Evolutionary conservation across 2,329 filamentous ascomycete genomes (phyloP), one percentile per base, ranked within the genome.

Genomic region (Pyrenochaeta sp.): DNA sequence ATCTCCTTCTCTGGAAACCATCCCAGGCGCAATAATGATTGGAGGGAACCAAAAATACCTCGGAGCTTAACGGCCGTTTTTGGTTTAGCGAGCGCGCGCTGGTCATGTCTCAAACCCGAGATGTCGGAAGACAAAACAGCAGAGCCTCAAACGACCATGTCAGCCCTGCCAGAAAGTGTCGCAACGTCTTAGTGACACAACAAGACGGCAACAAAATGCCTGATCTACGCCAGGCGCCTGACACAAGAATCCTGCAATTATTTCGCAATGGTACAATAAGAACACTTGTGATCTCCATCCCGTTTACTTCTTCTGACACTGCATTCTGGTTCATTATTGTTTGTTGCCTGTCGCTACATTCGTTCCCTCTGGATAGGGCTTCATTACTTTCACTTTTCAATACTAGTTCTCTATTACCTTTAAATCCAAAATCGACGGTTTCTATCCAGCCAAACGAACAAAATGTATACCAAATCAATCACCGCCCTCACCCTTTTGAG

Each of bases 381-480:
- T 2, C 21, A 15, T 31, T 45, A 15, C 51, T 40, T 44, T 52
- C 44, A 39, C 37, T 49, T n/a, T 30, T 55, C 46, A 27, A 12
- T 44, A 49, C 15, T 21, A 33, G 29, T 39, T 33, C 35, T 41
- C 40, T 14, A 44, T 41, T n/a, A 33, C 30, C 45, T 51, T 5
- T 27, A 27, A 4, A 4, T 27, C 23, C 23, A 9, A n/a, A n/a
- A 9, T 27, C 9, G 23, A 5, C 9, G 4, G 4, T 27, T 27
- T 27, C 4, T 27, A 27, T 5, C 23, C 4, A 27, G 9, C 23
- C 4, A 27, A 27, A 9, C 23, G 9, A 27, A 27, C 23, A 52
- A 48, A 14, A 69, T 69, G 67, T 54, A 65, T 46, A 42, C 54
- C 46, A 27, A 48, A 35, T 41, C 47, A n/a, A 14, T 66, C 31